These are phyloP conservation scores for Tetrahymena malaccensis DNA, from an alignment of 73 alveolate genomes.

Conservation along the genomic window DNA sequence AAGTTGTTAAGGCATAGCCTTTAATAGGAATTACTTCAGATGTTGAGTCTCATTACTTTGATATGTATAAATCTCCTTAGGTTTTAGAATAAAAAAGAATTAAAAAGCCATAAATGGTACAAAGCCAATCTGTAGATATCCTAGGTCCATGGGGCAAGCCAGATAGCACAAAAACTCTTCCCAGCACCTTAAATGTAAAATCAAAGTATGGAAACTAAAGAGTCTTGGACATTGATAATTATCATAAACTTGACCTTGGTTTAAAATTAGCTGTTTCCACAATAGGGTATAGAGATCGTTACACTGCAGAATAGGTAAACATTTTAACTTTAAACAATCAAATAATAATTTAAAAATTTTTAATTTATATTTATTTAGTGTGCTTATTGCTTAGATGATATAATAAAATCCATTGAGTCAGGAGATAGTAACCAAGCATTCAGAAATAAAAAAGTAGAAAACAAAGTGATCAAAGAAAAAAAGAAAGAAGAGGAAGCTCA, in stretches of 20 bases:
- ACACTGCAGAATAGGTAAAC: not conserved
- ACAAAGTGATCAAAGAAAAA: not conserved
- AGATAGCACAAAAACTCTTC: not conserved
- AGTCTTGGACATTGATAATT: not conserved
- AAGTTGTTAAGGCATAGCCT: not conserved
- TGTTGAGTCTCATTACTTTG: not conserved
- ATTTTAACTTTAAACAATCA: not conserved
- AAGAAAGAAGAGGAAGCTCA: not conserved
- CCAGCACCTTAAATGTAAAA: not conserved
- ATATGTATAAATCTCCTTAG: not conserved
- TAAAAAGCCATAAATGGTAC: not conserved
- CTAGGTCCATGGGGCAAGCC: not conserved
- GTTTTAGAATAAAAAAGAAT: not conserved
- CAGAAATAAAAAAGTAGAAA: not conserved
- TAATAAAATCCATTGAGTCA: not conserved
- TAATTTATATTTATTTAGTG: not conserved
- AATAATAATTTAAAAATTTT: not conserved
- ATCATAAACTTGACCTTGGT: not conserved
- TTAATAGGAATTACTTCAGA: not conserved
- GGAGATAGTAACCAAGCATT: not conserved
- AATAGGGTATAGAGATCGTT: not conserved
- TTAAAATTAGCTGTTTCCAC: not conserved
- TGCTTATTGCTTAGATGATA: not conserved
- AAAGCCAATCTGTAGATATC: not conserved
- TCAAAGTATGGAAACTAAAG: not conserved